Percentiles rank a stretch among this genome's conserved stretches.
These are phyloP conservation scores for Cucurbitaria berberidis DNA, from an alignment of 2,329 filamentous ascomycete species.

Conservation along the genomic window DNA sequence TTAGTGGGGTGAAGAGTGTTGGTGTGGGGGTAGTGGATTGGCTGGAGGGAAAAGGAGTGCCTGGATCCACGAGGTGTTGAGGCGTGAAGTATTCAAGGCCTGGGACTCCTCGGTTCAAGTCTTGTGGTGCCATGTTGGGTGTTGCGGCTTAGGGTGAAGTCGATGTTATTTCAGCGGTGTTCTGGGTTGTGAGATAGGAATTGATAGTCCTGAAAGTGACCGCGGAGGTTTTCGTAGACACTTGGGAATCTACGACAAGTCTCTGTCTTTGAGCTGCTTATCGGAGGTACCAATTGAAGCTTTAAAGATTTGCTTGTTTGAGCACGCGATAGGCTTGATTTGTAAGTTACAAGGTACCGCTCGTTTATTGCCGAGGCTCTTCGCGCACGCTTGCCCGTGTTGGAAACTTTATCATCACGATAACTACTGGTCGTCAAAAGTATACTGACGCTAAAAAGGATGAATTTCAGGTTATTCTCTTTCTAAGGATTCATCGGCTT, in stretches of 20 bases:
- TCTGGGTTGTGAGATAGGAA: neutral
- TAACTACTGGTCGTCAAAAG: neutral
- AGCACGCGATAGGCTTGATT: slow-evolving; percentile 18
- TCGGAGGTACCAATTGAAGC: neutral
- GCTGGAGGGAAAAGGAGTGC: slow-evolving; percentile 31
- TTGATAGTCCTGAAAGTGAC: neutral
- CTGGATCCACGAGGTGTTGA: slow-evolving; percentile 51
- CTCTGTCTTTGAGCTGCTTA: neutral
- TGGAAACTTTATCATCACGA: neutral
- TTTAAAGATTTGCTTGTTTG: neutral
- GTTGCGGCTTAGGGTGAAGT: neutral
- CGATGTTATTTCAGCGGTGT: neutral
- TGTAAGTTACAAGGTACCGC: slow-evolving; percentile 8
- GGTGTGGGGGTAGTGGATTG: slow-evolving; percentile 22
- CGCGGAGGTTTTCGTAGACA: neutral
- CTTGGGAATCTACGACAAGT: neutral
- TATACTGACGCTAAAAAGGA: neutral
- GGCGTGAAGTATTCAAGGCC: slow-evolving; percentile 55
- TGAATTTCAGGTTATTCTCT: neutral
- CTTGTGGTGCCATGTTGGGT: slow-evolving; percentile 31
- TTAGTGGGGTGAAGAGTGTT: slow-evolving; percentile 46
- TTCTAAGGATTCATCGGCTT: neutral
- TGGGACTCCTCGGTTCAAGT: slow-evolving; percentile 35
- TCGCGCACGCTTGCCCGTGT: neutral
- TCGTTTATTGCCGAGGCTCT: slow-evolving; percentile 15